Base-by-base conservation (phyloP, 169 alveolate species). In the Cryptosporidium parvum region DNA sequence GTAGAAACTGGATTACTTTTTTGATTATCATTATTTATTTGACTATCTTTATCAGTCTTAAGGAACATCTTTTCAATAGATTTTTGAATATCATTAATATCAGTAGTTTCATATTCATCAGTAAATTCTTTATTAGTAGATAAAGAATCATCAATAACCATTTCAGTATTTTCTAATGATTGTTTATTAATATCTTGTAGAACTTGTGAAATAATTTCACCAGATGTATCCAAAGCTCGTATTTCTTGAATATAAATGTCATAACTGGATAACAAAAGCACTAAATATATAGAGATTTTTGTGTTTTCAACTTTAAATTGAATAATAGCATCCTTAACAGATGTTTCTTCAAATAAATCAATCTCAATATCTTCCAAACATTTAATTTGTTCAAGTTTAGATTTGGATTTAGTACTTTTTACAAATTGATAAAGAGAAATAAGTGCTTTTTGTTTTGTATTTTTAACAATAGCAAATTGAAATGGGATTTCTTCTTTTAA, bases 261-360 rank as follows among this genome's bases (percentile, higher is more conserved):
- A 56, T 72, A 73, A 51, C 86, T 73, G 16, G 86, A 73, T 8
- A 73, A 39, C 31, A 73, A 62, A 29, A 73, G 70, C 59, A 73
- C 86, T 73, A 73, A 35, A 73, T 73, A 73, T 33, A 73, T 29
- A 31, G 16, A 31, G 18, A 73, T 37, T 73, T 59, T 73, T 18
- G 86, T 56, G 12, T 59, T 29, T n/a, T 23, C 45, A 31, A 73
- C 52, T 9, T 18, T 29, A 12, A 14, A 23, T 26, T 73, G 86
- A 12, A 73, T 33, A 1, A 31, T 42, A 6, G 71, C 62, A 73
- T 73, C 86, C 45, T 35, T 16, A 9, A 73, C 42, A 3, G 39
- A 29, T 14, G 70, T 56, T 1, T 58, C 39, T 35, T 53, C 52
- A 26, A 35, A 35, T 6, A 56, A 21, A 9, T 56, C 53, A 10